phyloP scores from a whole-genome alignment of 352 stramenopile species.

The Thraustochytrium sp. region DNA sequence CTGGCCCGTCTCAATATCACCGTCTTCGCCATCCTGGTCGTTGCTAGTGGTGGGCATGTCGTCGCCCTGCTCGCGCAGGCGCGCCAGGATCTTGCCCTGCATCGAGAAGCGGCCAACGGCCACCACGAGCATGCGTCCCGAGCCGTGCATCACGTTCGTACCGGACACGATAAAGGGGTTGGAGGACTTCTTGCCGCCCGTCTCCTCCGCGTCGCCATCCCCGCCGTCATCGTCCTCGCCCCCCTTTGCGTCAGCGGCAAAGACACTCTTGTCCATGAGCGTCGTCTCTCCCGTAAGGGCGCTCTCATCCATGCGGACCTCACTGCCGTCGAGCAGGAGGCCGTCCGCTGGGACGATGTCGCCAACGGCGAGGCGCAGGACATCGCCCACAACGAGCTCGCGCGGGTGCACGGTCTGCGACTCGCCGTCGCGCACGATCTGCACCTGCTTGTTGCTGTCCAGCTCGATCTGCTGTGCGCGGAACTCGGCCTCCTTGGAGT shows the following conservation, averaged over 20 bases:
- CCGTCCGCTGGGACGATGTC: conserved; percentile 81
- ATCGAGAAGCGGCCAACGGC: conserved; percentile 80
- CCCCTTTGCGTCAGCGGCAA: conserved; percentile 43
- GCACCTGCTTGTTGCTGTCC: conserved; percentile 60
- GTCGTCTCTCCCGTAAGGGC: conserved; percentile 81
- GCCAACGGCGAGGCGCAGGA: conserved; percentile 64
- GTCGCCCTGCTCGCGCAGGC: conserved; percentile 51
- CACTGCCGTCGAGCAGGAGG: conserved; percentile 70
- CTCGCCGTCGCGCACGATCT: conserved; percentile 61
- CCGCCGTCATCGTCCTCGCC: too few species aligned
- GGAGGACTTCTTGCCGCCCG: too few species aligned
- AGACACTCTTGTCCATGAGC: conserved; percentile 63
- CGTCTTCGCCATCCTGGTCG: conserved; percentile 47
- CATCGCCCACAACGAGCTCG: conserved; percentile 78
- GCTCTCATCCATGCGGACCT: conserved; percentile 78
- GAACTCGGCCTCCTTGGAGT: conserved; percentile 71
- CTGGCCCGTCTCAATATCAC: conserved; percentile 43
- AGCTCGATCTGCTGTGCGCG: neutral
- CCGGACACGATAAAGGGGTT: conserved; percentile 68
- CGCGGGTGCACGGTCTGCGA: conserved; percentile 49
- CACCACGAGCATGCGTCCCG: conserved; percentile 78
- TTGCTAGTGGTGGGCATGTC: neutral
- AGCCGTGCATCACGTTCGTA: conserved; percentile 81
- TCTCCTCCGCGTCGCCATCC: neutral
- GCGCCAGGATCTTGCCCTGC: conserved; percentile 75